phyloP scores from a whole-genome alignment of 305 asterid genomes.

The Salvia sclarea region DNA sequence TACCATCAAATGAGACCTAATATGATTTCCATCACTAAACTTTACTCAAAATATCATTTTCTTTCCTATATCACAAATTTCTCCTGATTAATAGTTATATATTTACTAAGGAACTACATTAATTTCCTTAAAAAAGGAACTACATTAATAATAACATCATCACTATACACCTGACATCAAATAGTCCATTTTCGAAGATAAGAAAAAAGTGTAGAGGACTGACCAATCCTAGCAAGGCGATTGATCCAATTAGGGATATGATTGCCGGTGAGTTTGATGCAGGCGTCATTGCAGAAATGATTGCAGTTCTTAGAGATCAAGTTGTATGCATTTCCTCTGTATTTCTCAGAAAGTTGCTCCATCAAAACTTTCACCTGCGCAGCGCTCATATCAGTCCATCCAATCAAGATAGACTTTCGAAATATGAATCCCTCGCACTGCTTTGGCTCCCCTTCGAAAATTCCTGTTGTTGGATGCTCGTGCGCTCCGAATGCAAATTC shows the following conservation, averaged over 20 bases:
- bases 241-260: conserved; percentile 76
- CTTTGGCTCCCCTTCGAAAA: conserved; percentile 67
- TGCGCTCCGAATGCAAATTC: conserved; percentile 82
- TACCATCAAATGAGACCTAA: neutral
- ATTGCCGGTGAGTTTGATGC: conserved; percentile 55
- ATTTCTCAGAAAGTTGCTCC: conserved; percentile 58
- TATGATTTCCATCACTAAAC: neutral
- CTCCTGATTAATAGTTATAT: too few species aligned
- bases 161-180: too few species aligned
- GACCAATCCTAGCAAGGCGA: conserved; percentile 79
- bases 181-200: neutral
- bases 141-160: too few species aligned
- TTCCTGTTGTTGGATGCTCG: conserved; percentile 65
- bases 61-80: neutral
- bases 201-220: neutral
- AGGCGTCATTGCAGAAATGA: conserved; percentile 78
- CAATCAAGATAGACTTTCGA: conserved; percentile 64
- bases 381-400: conserved; percentile 56
- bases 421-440: conserved; percentile 69
- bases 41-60: too few species aligned
- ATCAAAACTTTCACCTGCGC: conserved; percentile 48
- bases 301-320: conserved; percentile 71
- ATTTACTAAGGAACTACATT: too few species aligned
- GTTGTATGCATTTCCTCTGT: conserved; percentile 64
- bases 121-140: too few species aligned